phyloP scores from a whole-genome alignment of 2,329 filamentous ascomycete genomes.

The Fusarium subglutinans region DNA sequence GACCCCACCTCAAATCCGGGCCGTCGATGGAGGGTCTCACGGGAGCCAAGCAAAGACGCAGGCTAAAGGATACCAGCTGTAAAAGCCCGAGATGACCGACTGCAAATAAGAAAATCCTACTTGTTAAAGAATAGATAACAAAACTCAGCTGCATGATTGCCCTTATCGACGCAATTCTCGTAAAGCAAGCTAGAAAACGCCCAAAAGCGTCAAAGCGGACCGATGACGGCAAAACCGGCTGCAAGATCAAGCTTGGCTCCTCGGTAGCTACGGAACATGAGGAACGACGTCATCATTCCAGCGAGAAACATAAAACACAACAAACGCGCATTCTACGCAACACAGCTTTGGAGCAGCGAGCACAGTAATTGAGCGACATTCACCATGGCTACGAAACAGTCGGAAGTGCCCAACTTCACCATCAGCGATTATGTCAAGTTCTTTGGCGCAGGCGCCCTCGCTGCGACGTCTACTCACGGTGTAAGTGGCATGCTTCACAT shows the following conservation, averaged over 20 bases:
- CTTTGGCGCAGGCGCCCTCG: slow-evolving; percentile 62
- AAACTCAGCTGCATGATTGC: background rate
- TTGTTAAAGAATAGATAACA: background rate
- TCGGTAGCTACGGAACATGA: slow-evolving; percentile 23
- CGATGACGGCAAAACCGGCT: slow-evolving; percentile 21
- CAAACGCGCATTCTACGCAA: background rate
- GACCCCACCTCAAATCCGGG: slow-evolving; percentile 7
- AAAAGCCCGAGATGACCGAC: background rate
- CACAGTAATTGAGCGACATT: slow-evolving; percentile 2
- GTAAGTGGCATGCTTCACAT: slow-evolving; percentile 46
- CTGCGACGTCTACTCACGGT: slow-evolving; percentile 61
- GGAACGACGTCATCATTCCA: slow-evolving; percentile 25
- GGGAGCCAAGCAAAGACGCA: slow-evolving; percentile 2
- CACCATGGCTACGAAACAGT: slow-evolving; percentile 39
- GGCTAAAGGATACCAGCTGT: background rate
- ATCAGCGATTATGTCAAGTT: slow-evolving; percentile 60
- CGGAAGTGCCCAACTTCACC: slow-evolving; percentile 53
- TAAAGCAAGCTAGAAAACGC: slow-evolving; percentile 4
- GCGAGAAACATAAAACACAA: slow-evolving; percentile 21
- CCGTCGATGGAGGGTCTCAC: slow-evolving; percentile 3
- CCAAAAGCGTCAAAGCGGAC: slow-evolving; percentile 25
- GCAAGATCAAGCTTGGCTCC: slow-evolving; percentile 14
- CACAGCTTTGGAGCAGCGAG: background rate
- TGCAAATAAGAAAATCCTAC: background rate
- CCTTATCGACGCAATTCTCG: background rate